Base-by-base conservation (phyloP, 345 rosid species). In the Eucalyptus regnans region DNA sequence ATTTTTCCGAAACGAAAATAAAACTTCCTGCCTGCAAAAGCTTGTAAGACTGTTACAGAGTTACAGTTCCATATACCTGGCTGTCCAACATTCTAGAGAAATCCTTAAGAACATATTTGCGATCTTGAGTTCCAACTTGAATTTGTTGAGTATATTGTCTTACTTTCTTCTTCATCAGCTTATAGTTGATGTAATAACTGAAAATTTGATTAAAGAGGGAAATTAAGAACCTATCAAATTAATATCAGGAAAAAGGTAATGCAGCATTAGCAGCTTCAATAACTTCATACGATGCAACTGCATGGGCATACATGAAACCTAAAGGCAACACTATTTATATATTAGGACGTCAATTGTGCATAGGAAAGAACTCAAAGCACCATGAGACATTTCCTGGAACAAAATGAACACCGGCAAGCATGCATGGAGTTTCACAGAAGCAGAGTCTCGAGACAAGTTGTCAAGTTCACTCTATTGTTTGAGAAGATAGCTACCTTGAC, bases 171-270 rank as follows among this genome's bases (percentile, higher is more conserved):
- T 97, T 98, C 99, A 97, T 98, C 89, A 97, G 90, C 88, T 98
- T 98, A 88, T 98, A 98, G 92, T 97, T 96, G 89, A 98, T 98
- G 89, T 98, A 98, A 92, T 96, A 96, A 62, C 99, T 98, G 94
- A 91, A 50, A 89, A 76, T 76, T 37, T 41, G 48, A 76, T 76
- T 41, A 76, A 76, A 76, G 9, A 76, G 84, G 84, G 48, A 76
- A 41, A 76, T 37, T 76, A 71, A 71, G 81, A 33, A 71, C 81
- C 81, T 71, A 33, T 71, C 81, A 18, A 71, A 17, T 17, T 71
- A 71, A 71, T 71, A 33, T 76, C 48, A 76, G 15, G 84, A 20
- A 76, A 41, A 76, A 41, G 84, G 84, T 41, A 41, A 76, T 41
- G 84, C 84, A 76, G 48, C 48, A 41, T 41, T 20, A 76, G 84